Evolutionary conservation across 1,284 basidiomycete genomes (phyloP).

Genomic region (Naganishia sp.): DNA sequence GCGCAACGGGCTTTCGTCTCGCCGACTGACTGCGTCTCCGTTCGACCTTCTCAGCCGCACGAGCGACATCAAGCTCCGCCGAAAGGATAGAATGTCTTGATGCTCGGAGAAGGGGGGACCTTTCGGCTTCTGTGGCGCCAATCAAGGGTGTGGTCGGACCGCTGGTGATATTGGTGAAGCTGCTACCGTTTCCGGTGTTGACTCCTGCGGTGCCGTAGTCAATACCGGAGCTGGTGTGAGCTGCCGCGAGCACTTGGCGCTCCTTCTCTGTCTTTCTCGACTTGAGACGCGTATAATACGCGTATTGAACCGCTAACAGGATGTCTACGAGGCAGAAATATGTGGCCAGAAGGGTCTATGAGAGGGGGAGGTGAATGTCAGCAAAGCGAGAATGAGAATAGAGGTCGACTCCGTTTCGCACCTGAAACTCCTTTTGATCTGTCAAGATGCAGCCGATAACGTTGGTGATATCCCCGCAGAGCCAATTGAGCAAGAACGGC

Average conservation of each 20-base stretch:
- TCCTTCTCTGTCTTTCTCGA: constrained; percentile 3
- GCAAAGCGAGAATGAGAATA: background rate
- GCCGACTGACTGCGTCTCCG: constrained; percentile 31
- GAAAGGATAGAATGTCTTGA: constrained; percentile 16
- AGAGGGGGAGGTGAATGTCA: constrained; percentile 29
- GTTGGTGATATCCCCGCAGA: constrained; percentile 85
- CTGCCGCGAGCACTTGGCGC: background rate
- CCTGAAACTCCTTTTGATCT: constrained; percentile 90
- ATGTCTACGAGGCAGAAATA: constrained; percentile 84
- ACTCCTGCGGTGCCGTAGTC: constrained; percentile 15
- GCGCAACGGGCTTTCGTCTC: constrained; percentile 1
- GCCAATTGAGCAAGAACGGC: constrained; percentile 87
- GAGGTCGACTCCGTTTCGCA: constrained; percentile 48
- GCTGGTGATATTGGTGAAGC: background rate
- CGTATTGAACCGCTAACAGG: constrained; percentile 71
- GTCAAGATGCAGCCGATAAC: constrained; percentile 84
- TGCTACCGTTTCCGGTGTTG: constrained; percentile 2
- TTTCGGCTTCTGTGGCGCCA: constrained; percentile 31
- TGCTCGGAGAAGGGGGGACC: constrained; percentile 37
- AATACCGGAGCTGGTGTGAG: background rate
- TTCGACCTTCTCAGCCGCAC: constrained; percentile 51
- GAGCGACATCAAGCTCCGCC: constrained; percentile 51
- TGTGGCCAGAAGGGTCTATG: constrained; percentile 77
- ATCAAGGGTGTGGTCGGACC: constrained; percentile 32
- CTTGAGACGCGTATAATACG: constrained; percentile 62